A percentile compares a stretch with the other conserved stretches of the same genome.
Conservation (phyloP, 257 asterid genomes). For the Lycium barbarum region DNA sequence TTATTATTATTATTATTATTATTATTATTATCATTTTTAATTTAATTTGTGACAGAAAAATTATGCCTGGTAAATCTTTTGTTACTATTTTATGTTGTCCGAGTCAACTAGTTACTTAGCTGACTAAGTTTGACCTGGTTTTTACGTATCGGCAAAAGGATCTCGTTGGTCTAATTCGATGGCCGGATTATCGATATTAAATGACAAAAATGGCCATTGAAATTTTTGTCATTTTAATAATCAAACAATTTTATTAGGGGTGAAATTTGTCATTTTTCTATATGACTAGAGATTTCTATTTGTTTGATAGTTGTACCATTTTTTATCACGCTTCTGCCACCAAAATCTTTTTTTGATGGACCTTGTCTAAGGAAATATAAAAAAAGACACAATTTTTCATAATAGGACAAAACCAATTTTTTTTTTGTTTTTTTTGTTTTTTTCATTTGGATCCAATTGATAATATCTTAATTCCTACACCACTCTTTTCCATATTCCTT, state of each 20-base stretch:
- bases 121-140: constrained; percentile 50
- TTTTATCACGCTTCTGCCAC: constrained; percentile 62
- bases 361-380: constrained; percentile 38
- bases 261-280: constrained; percentile 28
- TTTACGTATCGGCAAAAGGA: constrained; percentile 59
- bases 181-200: constrained; percentile 58
- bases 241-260: constrained; percentile 34
- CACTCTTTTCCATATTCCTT: constrained; percentile 6
- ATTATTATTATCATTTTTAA: no score
- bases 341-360: constrained; percentile 44
- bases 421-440: constrained; percentile 29
- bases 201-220: constrained; percentile 49
- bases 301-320: constrained; percentile 37
- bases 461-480: neutral
- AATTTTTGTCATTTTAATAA: neutral
- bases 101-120: constrained; percentile 45
- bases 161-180: constrained; percentile 54
- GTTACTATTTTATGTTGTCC: no score
- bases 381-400: constrained; percentile 25
- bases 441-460: constrained; percentile 37
- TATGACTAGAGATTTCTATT: constrained; percentile 25
- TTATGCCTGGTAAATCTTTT: no score
- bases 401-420: constrained; percentile 51
- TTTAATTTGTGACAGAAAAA: no score
- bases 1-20: neutral